phyloP scores from a whole-genome alignment of 345 rosid genomes.

The Zanthoxylum bungeanum region DNA sequence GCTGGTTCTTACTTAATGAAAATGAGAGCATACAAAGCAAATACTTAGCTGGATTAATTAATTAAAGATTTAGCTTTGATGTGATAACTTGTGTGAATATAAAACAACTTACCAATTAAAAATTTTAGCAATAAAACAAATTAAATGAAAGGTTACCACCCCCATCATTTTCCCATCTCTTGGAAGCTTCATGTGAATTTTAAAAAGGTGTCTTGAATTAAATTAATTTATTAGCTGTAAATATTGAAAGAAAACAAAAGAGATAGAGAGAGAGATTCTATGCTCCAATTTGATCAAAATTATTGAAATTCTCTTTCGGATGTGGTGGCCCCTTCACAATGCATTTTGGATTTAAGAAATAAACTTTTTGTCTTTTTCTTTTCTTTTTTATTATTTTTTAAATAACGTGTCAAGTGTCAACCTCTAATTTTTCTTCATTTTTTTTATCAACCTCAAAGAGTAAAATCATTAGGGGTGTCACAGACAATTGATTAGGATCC shows the following conservation, averaged over 20 bases:
- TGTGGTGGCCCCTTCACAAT: slow-evolving; percentile 25
- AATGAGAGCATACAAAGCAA: not conserved
- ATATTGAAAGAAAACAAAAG: not conserved
- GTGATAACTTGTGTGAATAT: not conserved
- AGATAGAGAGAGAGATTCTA: slow-evolving; percentile 26
- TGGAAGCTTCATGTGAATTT: slow-evolving; percentile 15
- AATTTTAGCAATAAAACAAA: not conserved
- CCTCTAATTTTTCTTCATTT: slow-evolving; percentile 15
- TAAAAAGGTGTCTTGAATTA: not conserved
- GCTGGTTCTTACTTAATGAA: not conserved
- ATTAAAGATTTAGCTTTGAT: not conserved
- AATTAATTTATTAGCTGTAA: slow-evolving; percentile 19
- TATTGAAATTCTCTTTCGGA: slow-evolving; percentile 41
- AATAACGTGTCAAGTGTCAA: slow-evolving; percentile 10
- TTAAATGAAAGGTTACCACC: not conserved
- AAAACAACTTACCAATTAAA: not conserved
- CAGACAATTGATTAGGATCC: no score
- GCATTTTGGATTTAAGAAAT: slow-evolving; percentile 16
- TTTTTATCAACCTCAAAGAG: no score
- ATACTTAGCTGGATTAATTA: not conserved
- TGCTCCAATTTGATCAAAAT: slow-evolving; percentile 36
- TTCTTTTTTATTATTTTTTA: not conserved
- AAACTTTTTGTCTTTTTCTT: not conserved
- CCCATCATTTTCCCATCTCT: not conserved
- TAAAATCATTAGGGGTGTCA: no score